Evolutionary conservation across 352 stramenopile species (phyloP), one percentile per base, ranked within the genome.

Genomic region (Phytophthora pisi): DNA sequence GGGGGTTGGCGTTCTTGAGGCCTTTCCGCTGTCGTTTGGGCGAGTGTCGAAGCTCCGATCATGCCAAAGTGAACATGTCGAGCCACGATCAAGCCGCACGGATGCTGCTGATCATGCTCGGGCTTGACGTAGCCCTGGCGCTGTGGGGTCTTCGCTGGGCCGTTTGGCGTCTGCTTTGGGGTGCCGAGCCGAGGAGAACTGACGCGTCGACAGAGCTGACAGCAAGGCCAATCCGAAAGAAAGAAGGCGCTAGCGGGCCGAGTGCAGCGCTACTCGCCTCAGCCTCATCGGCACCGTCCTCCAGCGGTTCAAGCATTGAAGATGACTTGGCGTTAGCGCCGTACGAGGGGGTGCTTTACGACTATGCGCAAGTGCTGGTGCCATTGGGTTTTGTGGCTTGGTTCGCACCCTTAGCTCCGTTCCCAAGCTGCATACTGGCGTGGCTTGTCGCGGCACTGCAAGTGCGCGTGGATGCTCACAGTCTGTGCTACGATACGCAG

Each of bases 311-410:
- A 43, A 66, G 36, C 18, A 55, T 88, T 13, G 78, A 82, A 26
- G 34, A 20, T 1, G 82, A 94, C 31, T 61, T 84, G 10, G 57
- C 61, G 18, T 57, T 94, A 36, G 68, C 72, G 6, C 59, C 68
- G 34, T 92, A 91, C 58, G 81, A 91, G 26, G 86, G 86, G 31
- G 84, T 93, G 11, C 77, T 93, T 57, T 83, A 88, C 42, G 86
- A 92, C 70, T 94, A 93, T 66, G 84, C 84, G 8, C 84, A 91
- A 51, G 70, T 94, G 26, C 53, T 89, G 55, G 68, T 88, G 16
- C 84, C 68, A 28, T 72, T 93, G 30, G 86, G 81, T 8, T 87
- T 83, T 61, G 72, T 92, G 16, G 72, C 83, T 24, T 90, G 82
- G 75, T 94, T 94, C 58, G 81, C 77, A 0, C 74, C 79, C 4